A percentile compares a stretch with the other conserved stretches of the same genome.
phyloP scores from a whole-genome alignment of 1,284 basidiomycete species.

The Exsudoporus floridanus region DNA sequence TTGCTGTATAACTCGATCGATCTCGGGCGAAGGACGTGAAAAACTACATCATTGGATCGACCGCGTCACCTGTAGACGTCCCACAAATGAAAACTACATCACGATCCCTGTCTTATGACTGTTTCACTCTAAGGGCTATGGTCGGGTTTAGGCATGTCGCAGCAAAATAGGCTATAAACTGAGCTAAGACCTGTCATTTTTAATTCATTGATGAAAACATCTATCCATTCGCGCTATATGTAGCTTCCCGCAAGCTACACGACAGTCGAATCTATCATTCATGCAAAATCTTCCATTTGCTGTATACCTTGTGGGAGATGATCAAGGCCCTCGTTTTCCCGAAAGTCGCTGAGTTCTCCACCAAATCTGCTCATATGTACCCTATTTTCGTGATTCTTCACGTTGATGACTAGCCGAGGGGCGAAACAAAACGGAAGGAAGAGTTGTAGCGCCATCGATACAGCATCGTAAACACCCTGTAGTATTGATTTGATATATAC shows the following conservation, averaged over 20 bases:
- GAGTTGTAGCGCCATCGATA: slow-evolving; percentile 16
- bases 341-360: neutral
- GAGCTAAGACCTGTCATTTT: too few species aligned
- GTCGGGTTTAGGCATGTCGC: too few species aligned
- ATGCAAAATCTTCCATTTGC: neutral
- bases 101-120: too few species aligned
- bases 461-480: slow-evolving; percentile 10
- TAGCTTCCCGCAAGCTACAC: too few species aligned
- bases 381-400: slow-evolving; percentile 13
- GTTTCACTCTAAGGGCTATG: too few species aligned
- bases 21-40: too few species aligned
- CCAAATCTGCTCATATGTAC: slow-evolving; percentile 7
- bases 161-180: too few species aligned
- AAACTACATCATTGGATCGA: too few species aligned
- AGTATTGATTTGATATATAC: neutral
- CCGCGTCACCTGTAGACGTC: too few species aligned
- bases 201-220: neutral
- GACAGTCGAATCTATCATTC: neutral
- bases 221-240: neutral
- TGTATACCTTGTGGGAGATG: neutral
- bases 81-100: too few species aligned
- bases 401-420: slow-evolving; percentile 21
- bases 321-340: neutral
- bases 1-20: too few species aligned
- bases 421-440: slow-evolving; percentile 22